Percentiles rank a stretch among this genome's conserved stretches.
Evolutionary conservation across 371 early-diverging fungal species (phyloP).

Genomic region (Blakeslea trispora): DNA sequence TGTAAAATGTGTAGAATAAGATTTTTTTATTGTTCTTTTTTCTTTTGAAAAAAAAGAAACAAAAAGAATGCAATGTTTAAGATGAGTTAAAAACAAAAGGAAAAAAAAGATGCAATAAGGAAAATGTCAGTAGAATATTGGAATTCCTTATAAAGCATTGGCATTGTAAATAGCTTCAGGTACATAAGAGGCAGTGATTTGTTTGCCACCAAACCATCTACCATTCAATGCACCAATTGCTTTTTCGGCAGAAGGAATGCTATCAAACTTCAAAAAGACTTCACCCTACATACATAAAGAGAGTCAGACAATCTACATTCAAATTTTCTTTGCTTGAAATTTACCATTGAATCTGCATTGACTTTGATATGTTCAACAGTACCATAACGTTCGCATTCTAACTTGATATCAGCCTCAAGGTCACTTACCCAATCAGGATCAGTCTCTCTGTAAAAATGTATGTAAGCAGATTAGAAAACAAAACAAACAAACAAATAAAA

Average conservation of each 20-base stretch:
- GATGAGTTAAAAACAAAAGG: no score
- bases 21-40: no score
- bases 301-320: no score
- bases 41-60: no score
- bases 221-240: constrained; percentile 72
- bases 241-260: constrained; percentile 59
- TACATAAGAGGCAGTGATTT: constrained; percentile 71
- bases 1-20: no score
- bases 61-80: no score
- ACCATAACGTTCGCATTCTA: constrained; percentile 86
- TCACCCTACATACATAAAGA: constrained; percentile 62
- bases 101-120: no score
- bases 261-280: constrained; percentile 84
- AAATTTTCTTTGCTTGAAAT: no score
- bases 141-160: constrained; percentile 41
- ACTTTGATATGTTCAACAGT: constrained; percentile 75
- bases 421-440: constrained; percentile 88
- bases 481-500: neutral
- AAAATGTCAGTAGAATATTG: no score
- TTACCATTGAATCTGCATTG: constrained; percentile 65
- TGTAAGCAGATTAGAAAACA: neutral
- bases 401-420: constrained; percentile 82
- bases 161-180: constrained; percentile 73
- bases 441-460: constrained; percentile 65
- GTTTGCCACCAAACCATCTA: constrained; percentile 80